A percentile compares a stretch with the other conserved stretches of the same genome.
Evolutionary conservation across 2,329 filamentous ascomycete species (phyloP).

Genomic region (Pseudovirgaria hyperparasitica): DNA sequence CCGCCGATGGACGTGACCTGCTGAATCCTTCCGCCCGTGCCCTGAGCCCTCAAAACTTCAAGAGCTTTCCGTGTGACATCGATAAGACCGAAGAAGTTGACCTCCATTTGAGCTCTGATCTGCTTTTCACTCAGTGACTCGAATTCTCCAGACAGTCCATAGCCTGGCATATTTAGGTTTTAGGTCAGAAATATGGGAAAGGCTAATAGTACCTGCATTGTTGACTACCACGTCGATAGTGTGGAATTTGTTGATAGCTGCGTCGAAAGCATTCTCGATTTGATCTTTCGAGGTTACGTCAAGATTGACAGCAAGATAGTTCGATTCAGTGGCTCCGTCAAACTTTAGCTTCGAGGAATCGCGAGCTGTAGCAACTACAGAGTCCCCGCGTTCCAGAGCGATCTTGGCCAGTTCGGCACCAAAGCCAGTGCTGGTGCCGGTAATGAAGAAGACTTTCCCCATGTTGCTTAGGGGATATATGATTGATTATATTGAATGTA

Average conservation of each 20-base stretch:
- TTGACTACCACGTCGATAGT: slow-evolving; percentile 48
- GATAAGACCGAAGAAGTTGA: slow-evolving; percentile 47
- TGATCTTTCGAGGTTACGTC: slow-evolving; percentile 38
- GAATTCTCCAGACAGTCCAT: slow-evolving; percentile 39
- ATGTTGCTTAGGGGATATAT: too few species aligned
- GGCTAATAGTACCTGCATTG: too few species aligned
- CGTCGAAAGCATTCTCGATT: slow-evolving; percentile 33
- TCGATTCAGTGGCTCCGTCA: slow-evolving; percentile 29
- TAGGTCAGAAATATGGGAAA: too few species aligned
- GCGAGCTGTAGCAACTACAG: slow-evolving; percentile 33
- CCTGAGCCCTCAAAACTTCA: slow-evolving; percentile 32
- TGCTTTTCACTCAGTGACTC: slow-evolving; percentile 39
- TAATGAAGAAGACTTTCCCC: slow-evolving; percentile 37
- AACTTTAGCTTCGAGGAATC: slow-evolving; percentile 30
- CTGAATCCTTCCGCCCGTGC: slow-evolving; percentile 40
- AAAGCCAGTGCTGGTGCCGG: slow-evolving; percentile 35
- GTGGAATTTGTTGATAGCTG: slow-evolving; percentile 36
- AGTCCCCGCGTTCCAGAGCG: slow-evolving; percentile 28
- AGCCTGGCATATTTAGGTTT: too few species aligned
- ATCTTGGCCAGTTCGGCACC: slow-evolving; percentile 31
- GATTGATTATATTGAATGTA: too few species aligned
- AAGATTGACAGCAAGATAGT: slow-evolving; percentile 36
- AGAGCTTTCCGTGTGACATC: slow-evolving; percentile 37
- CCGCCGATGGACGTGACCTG: slow-evolving; percentile 44
- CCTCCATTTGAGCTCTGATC: slow-evolving; percentile 41